Evolutionary conservation across 805 yeast species (phyloP).

Genomic region (Metschnikowia vanudenii): DNA sequence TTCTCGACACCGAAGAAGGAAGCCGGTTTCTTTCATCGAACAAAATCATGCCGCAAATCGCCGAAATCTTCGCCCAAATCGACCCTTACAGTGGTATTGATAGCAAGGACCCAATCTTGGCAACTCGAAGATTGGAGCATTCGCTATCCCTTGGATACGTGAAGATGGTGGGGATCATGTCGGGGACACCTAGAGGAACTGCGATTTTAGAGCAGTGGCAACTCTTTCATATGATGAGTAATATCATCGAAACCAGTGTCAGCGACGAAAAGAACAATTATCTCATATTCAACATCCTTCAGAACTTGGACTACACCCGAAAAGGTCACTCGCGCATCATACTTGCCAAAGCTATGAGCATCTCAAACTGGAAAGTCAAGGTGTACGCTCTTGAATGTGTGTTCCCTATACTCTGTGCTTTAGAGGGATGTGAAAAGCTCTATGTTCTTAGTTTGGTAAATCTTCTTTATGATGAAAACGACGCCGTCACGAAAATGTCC

Average conservation of each 20-base stretch:
- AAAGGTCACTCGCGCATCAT: slow-evolving; percentile 69
- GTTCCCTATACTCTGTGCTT: slow-evolving; percentile 37
- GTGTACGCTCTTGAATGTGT: slow-evolving; percentile 55
- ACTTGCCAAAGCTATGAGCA: slow-evolving; percentile 60
- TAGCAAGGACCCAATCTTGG: slow-evolving; percentile 72
- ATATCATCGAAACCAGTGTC: slow-evolving; percentile 54
- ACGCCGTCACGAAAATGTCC: slow-evolving; percentile 21
- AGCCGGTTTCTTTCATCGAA: slow-evolving; percentile 62
- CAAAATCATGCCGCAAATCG: slow-evolving; percentile 81
- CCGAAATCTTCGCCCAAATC: slow-evolving; percentile 83
- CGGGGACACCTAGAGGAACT: slow-evolving; percentile 60
- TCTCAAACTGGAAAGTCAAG: slow-evolving; percentile 52
- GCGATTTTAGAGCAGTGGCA: slow-evolving; percentile 77
- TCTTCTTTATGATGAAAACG: slow-evolving; percentile 62
- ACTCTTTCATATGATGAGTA: slow-evolving; percentile 75
- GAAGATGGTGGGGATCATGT: slow-evolving; percentile 70
- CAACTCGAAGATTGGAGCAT: slow-evolving; percentile 53
- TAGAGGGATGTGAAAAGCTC: slow-evolving; percentile 42
- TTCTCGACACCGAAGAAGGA: slow-evolving; percentile 66
- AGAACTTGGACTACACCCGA: slow-evolving; percentile 56
- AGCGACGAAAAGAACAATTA: slow-evolving; percentile 38
- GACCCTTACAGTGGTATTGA: slow-evolving; percentile 76
- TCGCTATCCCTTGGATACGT: slow-evolving; percentile 79
- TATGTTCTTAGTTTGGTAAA: slow-evolving; percentile 56
- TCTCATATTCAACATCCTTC: slow-evolving; percentile 55